A percentile compares a stretch with the other conserved stretches of the same genome.
Conservation (phyloP, 2,329 filamentous ascomycete species). For the Colletotrichum somersetense region DNA sequence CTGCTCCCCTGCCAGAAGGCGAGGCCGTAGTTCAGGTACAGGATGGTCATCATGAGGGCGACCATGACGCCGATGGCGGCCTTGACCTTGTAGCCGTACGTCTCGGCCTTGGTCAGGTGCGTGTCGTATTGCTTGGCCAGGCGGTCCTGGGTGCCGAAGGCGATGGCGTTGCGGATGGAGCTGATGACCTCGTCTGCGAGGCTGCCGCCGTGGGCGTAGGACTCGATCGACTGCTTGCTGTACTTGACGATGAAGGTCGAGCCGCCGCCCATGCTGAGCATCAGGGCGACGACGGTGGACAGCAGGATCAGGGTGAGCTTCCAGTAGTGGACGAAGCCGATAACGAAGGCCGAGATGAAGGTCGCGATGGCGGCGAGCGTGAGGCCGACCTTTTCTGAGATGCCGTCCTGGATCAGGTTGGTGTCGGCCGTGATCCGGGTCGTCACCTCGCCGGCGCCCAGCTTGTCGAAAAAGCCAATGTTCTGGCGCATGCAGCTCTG, state of each 20-base stretch:
- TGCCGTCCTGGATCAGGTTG: constrained; percentile 92
- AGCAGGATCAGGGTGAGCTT: constrained; percentile 90
- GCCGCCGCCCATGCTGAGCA: constrained; percentile 80
- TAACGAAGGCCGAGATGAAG: constrained; percentile 89
- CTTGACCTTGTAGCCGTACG: constrained; percentile 83
- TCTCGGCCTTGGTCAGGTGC: constrained; percentile 80
- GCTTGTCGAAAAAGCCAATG: constrained; percentile 92
- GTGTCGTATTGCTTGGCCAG: constrained; percentile 87
- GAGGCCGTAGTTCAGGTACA: constrained; percentile 89
- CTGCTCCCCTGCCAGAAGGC: constrained; percentile 90
- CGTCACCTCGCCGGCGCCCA: constrained; percentile 92
- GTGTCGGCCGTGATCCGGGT: constrained; percentile 95
- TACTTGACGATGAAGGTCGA: constrained; percentile 83
- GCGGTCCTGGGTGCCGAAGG: constrained; percentile 93
- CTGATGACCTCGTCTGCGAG: constrained; percentile 95
- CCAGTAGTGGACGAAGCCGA: constrained; percentile 93
- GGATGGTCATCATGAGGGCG: constrained; percentile 82
- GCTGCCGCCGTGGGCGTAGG: constrained; percentile 87
- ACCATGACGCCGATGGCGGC: constrained; percentile 81
- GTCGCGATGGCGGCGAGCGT: constrained; percentile 82
- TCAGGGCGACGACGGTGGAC: constrained; percentile 83
- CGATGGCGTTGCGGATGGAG: constrained; percentile 91
- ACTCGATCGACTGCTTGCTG: constrained; percentile 81
- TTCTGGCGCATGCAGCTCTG: constrained; percentile 88
- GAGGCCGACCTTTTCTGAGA: constrained; percentile 88